Base-by-base conservation (phyloP, 257 asterid species). In the Eustoma russellianum region DNA sequence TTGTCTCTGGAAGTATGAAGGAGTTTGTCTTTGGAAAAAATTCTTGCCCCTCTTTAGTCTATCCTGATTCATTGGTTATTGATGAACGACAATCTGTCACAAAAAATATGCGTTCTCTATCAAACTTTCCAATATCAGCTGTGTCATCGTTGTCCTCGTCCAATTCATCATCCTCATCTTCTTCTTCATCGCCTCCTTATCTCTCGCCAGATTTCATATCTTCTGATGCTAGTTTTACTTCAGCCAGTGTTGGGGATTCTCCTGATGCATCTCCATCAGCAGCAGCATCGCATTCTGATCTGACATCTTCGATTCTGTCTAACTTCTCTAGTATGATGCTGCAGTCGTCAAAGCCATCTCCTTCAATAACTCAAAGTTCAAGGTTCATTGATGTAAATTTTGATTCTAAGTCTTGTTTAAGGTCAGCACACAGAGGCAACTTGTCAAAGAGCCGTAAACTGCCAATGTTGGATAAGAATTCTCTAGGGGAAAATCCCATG, bases 321-420 rank as follows among this genome's bases (percentile, higher is more conserved):
- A 51, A 66, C 34, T 60, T 67, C 38, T 64, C 75, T 35, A 61
- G 53, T 52, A 57, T 64, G 70, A 64, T 54, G 13, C 59, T 68
- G 9, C 63, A 55, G 44, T 65, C 80, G 17, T 59, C 80, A 51
- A 77, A 70, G 59, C 55, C 77, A 17, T 64, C 78, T 3, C 75
- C 67, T 56, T 74, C 78, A 9, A 68, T 74, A 58, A 70, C 80
- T 56, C 70, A 68, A 64, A 70, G 65, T 53, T 70, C 80, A 35
- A 77, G 64, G 59, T 77, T 66, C 48, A 77, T 77, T 52, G 83
- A 77, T 65, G 83, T 77, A 55, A 77, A 67, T 62, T 74, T 77
- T 64, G 62, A 62, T 46, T 70, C 75, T 5, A 55, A 64, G 41
- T 48, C 78, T 50, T 73, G 69, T 67, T 70, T 73, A 62, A 73